Conservation (phyloP, 805 yeast genomes). For the Komagataella pseudopastoris region DNA sequence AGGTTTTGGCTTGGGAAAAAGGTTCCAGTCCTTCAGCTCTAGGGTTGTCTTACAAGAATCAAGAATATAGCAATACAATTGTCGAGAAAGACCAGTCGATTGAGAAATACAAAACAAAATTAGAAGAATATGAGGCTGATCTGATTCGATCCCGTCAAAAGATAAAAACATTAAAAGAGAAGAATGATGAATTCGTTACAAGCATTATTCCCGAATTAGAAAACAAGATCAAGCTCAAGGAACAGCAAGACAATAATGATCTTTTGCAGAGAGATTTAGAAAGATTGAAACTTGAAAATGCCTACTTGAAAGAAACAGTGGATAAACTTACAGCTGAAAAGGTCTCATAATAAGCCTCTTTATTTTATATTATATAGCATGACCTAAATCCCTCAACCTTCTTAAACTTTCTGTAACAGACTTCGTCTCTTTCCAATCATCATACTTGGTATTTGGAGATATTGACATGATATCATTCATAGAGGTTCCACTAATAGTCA, state of each 20-base stretch:
- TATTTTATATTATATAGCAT: background rate
- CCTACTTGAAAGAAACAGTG: constrained; percentile 20
- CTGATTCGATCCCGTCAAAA: constrained; percentile 23
- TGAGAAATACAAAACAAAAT: constrained; percentile 30
- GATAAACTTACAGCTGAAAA: constrained; percentile 3
- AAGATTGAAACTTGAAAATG: constrained; percentile 16
- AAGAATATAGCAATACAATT: constrained; percentile 34
- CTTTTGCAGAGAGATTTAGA: constrained; percentile 14
- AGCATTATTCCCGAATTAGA: constrained; percentile 32
- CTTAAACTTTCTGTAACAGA: constrained; percentile 1
- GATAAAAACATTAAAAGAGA: constrained; percentile 23
- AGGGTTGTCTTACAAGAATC: constrained; percentile 42
- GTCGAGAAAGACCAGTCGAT: constrained; percentile 33
- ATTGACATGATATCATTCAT: background rate
- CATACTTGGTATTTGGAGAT: background rate
- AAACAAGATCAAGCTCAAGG: constrained; percentile 20
- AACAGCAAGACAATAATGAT: constrained; percentile 10
- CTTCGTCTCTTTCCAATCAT: background rate
- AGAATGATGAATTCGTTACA: constrained; percentile 27
- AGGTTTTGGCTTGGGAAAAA: constrained; percentile 40
- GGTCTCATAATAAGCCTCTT: background rate
- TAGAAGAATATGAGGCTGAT: constrained; percentile 23
- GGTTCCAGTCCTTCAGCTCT: constrained; percentile 39
- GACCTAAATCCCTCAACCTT: background rate
- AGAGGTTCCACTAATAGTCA: constrained; percentile 1